Evolutionary conservation across 139 green algal genomes (phyloP), one percentile per base, ranked within the genome.

Genomic region (Picochlorum sp.): DNA sequence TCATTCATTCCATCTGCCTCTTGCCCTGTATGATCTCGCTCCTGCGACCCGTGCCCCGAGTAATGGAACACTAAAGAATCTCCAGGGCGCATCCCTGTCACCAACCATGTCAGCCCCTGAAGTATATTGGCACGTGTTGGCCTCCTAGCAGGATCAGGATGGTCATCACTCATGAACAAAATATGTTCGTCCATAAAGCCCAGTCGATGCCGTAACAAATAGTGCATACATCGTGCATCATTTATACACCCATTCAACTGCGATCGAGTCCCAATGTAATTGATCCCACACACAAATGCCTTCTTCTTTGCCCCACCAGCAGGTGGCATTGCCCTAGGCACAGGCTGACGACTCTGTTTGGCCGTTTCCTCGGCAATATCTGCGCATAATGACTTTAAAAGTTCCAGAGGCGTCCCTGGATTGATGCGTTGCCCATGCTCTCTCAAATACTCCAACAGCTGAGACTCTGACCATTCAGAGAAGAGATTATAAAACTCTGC

Each of bases 1-100:
- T 93, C 86, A 52, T 91, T 89, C 51, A 82, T 72, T 20, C 86
- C 86, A 72, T 91, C 85, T 2, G 62, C 21, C 70, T 94, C 86
- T 34, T 93, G 80, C 4, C 86, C 86, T 14, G 15, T 72, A n/a
- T 63, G 70, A 71, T 92, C 86, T 2, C 49, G 7, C 63, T 83
- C 49, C 67, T 93, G 86, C 2, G 67, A 79, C 52, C 86, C 86
- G 65, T 94, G 86, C 13, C 86, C 81, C 20, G 67, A 83, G 58
- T 83, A 94, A 72, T 90, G 83, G 72, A 94, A 93, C 66, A 95
- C 82, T 7, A 94, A 77, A 3, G 65, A 82, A 71, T 90, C 83
- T 10, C 87, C 87, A 0, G 80, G 74, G 45, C 57, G 58, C 9
- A 72, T 7, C 20, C 60, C 65, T 11, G 50, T 57, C 8, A 67